phyloP scores from a whole-genome alignment of 2,329 filamentous ascomycete species.

The Thielaviopsis ethacetica region DNA sequence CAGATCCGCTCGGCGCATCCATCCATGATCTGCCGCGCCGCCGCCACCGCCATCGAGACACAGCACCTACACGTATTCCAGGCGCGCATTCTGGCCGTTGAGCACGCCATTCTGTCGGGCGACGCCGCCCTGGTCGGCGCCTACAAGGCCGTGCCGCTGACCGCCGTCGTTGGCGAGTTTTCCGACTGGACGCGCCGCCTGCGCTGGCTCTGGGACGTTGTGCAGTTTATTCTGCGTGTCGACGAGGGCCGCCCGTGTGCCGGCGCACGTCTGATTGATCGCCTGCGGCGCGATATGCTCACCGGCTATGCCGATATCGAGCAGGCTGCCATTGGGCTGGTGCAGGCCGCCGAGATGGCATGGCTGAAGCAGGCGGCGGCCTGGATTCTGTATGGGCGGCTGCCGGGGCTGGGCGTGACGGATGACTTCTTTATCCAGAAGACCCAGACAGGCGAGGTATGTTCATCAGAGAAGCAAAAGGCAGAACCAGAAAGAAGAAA shows the following conservation, averaged over 20 bases:
- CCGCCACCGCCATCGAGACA: conserved; percentile 60
- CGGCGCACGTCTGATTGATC: conserved; percentile 62
- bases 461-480: conserved; percentile 17
- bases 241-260: conserved; percentile 27
- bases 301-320: conserved; percentile 85
- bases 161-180: conserved; percentile 69
- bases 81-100: conserved; percentile 68
- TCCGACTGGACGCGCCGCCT: conserved; percentile 71
- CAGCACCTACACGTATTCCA: conserved; percentile 69
- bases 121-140: conserved; percentile 73
- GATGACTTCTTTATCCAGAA: conserved; percentile 65
- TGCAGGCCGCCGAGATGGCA: conserved; percentile 66
- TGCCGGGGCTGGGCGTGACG: conserved; percentile 59
- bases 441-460: conserved; percentile 14
- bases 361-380: conserved; percentile 84
- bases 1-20: conserved; percentile 9
- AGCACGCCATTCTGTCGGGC: conserved; percentile 56
- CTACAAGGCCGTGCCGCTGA: conserved; percentile 84
- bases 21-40: conserved; percentile 63
- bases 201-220: conserved; percentile 69
- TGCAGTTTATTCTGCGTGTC: conserved; percentile 16
- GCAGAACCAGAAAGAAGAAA: conserved; percentile 14
- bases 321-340: conserved; percentile 53
- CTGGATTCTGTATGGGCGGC: conserved; percentile 77
- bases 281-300: conserved; percentile 56